A percentile compares a stretch with the other conserved stretches of the same genome.
Evolutionary conservation across 1,284 basidiomycete genomes (phyloP).

Genomic region (Leucoagaricus sp.): DNA sequence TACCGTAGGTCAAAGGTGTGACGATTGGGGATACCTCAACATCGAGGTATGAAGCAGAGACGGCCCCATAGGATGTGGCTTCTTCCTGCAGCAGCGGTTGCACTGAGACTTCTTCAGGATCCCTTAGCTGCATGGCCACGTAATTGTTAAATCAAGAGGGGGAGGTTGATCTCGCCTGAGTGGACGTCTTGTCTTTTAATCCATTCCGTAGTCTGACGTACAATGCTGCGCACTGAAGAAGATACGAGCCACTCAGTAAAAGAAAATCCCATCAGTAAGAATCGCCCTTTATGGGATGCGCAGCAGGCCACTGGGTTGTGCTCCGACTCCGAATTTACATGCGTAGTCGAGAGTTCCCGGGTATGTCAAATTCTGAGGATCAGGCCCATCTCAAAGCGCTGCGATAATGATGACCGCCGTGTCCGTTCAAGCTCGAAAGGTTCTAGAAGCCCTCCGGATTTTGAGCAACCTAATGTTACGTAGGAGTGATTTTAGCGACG

Average conservation of each 20-base stretch:
- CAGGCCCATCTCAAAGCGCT: too few species aligned
- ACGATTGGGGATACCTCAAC: conserved; percentile 13
- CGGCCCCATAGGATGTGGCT: background rate
- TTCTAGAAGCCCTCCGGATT: too few species aligned
- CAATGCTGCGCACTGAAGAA: conserved; percentile 7
- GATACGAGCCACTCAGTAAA: background rate
- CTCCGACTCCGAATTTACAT: too few species aligned
- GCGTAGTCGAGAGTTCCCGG: too few species aligned
- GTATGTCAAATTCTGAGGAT: too few species aligned
- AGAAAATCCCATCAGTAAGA: too few species aligned
- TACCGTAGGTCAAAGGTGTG: conserved; percentile 8
- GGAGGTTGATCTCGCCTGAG: background rate
- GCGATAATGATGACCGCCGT: too few species aligned
- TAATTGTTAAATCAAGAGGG: background rate
- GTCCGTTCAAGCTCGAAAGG: too few species aligned
- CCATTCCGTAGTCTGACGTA: conserved; percentile 7
- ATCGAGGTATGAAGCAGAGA: background rate
- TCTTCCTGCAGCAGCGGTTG: background rate
- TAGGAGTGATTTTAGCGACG: too few species aligned
- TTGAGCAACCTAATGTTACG: too few species aligned
- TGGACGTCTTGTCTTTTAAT: background rate
- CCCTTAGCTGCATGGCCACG: conserved; percentile 3
- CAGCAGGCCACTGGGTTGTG: too few species aligned
- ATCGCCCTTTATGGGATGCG: too few species aligned
- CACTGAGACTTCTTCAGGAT: background rate